A percentile compares a stretch with the other conserved stretches of the same genome.
These are phyloP conservation scores for Phalaenopsis aphrodite DNA, from an alignment of 106 monocot genomes.

Conservation along the genomic window DNA sequence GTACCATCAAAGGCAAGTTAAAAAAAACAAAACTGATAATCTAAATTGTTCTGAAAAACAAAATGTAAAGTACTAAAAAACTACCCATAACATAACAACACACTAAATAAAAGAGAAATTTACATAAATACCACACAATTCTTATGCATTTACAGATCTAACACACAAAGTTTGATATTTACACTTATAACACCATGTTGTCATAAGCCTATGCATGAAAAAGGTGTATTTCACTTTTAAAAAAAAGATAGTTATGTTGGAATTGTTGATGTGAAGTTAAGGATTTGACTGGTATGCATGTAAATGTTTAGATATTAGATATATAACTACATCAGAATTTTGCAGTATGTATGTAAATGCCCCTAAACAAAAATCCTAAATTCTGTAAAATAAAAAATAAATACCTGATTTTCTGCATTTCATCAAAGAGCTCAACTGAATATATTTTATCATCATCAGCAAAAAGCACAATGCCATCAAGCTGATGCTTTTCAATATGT, in stretches of 20 bases:
- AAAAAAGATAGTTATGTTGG: too few species aligned
- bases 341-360: too few species aligned
- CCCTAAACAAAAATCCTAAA: neutral
- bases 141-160: too few species aligned
- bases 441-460: slow-evolving; percentile 64
- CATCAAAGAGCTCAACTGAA: slow-evolving; percentile 54
- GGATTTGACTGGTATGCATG: too few species aligned
- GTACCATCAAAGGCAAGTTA: neutral
- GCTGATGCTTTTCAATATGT: slow-evolving; percentile 68
- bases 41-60: neutral
- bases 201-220: too few species aligned
- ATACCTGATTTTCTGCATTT: slow-evolving; percentile 72
- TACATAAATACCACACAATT: too few species aligned
- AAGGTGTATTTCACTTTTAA: too few species aligned
- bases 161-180: too few species aligned
- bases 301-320: too few species aligned
- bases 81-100: neutral
- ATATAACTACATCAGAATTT: too few species aligned
- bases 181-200: too few species aligned
- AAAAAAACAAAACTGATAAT: neutral
- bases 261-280: too few species aligned
- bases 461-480: slow-evolving; percentile 76
- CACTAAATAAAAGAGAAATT: neutral
- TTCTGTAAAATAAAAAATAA: slow-evolving; percentile 6
- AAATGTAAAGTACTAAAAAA: neutral